Percentiles rank a stretch among this genome's conserved stretches.
Conservation (phyloP, 2,329 filamentous ascomycete species). For the Dactylellina cionopaga region DNA sequence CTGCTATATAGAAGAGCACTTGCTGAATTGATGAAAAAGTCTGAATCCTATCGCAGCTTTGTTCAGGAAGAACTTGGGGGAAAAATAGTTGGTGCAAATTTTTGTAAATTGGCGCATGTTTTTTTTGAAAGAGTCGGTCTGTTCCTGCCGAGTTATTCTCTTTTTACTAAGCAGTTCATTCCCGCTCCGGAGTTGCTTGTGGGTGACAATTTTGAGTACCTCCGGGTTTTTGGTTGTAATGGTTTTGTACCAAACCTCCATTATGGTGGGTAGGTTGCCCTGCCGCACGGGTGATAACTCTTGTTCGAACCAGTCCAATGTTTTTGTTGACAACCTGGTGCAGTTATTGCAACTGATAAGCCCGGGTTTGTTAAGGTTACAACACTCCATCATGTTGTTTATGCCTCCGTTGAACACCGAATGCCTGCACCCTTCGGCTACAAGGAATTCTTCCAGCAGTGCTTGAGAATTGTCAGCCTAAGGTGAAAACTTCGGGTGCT, state of each 20-base stretch:
- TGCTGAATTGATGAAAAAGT: not conserved
- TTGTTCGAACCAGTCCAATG: not conserved
- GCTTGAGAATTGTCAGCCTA: not conserved
- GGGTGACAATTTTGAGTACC: not conserved
- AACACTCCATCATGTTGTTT: not conserved
- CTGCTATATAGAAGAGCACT: not conserved
- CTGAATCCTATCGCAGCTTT: not conserved
- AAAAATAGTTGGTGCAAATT: not conserved
- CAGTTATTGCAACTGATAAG: not conserved
- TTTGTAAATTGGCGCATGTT: not conserved
- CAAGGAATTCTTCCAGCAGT: not conserved
- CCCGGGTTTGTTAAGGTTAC: not conserved
- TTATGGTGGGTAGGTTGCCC: not conserved
- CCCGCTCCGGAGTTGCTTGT: not conserved
- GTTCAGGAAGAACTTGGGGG: not conserved
- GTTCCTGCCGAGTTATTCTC: not conserved
- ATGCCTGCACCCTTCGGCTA: not conserved
- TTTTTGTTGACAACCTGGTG: not conserved
- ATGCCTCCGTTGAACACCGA: not conserved
- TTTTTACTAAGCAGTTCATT: not conserved
- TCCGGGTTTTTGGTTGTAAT: not conserved
- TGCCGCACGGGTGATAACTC: not conserved
- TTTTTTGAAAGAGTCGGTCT: not conserved
- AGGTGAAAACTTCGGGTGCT: not conserved
- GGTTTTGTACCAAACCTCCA: not conserved